These are phyloP conservation scores for Cornus kousa DNA, from an alignment of 148 eudicot genomes.

Conservation along the genomic window DNA sequence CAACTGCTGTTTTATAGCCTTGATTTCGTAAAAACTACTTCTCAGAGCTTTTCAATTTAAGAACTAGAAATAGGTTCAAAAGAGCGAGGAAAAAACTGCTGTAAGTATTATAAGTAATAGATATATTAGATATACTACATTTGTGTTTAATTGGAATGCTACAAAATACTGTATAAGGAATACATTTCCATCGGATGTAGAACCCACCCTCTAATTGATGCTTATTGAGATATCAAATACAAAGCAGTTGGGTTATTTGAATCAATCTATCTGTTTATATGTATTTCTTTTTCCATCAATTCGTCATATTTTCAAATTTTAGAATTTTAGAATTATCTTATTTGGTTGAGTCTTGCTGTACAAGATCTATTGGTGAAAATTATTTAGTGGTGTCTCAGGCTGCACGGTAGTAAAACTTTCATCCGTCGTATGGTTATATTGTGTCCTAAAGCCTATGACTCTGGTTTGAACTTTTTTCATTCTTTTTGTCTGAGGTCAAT, in stretches of 20 bases:
- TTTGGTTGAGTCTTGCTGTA: neutral
- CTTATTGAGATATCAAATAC: too few relatives aligned
- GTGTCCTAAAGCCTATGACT: neutral
- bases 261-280: neutral
- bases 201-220: too few relatives aligned
- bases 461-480: too few relatives aligned
- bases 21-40: neutral
- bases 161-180: neutral
- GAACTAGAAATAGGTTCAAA: too few relatives aligned
- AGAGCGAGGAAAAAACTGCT: too few relatives aligned
- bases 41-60: too few relatives aligned
- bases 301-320: neutral
- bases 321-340: too few relatives aligned
- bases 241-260: too few relatives aligned
- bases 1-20: neutral
- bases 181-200: too few relatives aligned
- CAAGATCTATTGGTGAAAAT: neutral
- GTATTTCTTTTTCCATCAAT: neutral
- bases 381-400: neutral
- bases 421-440: neutral
- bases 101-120: neutral
- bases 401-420: neutral
- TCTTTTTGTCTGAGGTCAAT: neutral
- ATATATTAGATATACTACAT: neutral
- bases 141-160: too few relatives aligned